phyloP scores from a whole-genome alignment of 2,329 filamentous ascomycete genomes.

The Fusarium ramigenum region DNA sequence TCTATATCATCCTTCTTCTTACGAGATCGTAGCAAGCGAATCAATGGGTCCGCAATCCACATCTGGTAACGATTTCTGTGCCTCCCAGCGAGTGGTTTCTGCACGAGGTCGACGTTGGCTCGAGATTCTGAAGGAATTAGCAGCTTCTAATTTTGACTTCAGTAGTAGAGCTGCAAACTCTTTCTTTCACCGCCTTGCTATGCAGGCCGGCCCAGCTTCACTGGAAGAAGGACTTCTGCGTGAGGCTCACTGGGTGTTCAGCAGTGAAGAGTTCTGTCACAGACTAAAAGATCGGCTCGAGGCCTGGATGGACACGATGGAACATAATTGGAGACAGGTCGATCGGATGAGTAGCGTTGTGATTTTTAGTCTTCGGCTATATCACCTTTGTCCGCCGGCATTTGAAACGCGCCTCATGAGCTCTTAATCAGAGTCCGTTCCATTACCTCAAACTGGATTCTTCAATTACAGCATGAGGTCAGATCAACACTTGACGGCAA shows the following conservation, averaged over 20 bases:
- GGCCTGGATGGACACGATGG: constrained; percentile 54
- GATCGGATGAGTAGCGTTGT: constrained; percentile 67
- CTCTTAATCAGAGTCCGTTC: constrained; percentile 55
- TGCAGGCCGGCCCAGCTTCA: constrained; percentile 63
- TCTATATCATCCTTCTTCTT: constrained; percentile 58
- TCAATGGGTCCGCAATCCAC: constrained; percentile 56
- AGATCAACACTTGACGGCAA: constrained; percentile 49
- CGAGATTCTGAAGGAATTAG: constrained; percentile 59
- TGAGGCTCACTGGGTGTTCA: constrained; percentile 58
- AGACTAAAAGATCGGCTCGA: constrained; percentile 59
- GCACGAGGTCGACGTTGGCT: constrained; percentile 61
- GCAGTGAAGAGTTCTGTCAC: constrained; percentile 59
- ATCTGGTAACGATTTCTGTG: constrained; percentile 61
- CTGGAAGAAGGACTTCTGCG: constrained; percentile 50
- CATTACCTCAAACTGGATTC: constrained; percentile 61
- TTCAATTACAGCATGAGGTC: constrained; percentile 56
- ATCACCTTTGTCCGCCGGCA: not conserved
- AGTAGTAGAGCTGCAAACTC: constrained; percentile 60
- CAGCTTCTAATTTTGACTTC: constrained; percentile 66
- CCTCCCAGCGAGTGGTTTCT: constrained; percentile 59
- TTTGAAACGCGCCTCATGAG: constrained; percentile 28
- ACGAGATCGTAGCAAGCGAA: constrained; percentile 62
- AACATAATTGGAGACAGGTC: constrained; percentile 66
- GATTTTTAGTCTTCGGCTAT: constrained; percentile 57
- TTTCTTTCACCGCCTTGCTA: constrained; percentile 61